Evolutionary conservation across 78 protist species (phyloP).

Genomic region (Cyanophora paradoxa): DNA sequence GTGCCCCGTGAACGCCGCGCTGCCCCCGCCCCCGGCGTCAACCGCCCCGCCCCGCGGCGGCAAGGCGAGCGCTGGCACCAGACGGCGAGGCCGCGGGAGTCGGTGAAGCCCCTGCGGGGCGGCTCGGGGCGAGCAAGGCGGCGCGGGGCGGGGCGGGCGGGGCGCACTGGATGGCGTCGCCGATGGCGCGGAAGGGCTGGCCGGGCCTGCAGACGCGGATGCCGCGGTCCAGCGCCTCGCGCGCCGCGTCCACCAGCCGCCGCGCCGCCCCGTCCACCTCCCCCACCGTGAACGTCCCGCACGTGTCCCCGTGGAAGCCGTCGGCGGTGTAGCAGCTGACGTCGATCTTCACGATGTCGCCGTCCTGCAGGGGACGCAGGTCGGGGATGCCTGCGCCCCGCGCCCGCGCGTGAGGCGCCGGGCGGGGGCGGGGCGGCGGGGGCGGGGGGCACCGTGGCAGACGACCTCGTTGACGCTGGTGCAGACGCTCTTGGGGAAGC

Average conservation of each 20-base stretch:
- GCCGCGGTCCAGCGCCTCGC: slow-evolving; percentile 4
- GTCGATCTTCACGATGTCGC: slow-evolving; percentile 88
- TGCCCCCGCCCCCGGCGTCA: no score
- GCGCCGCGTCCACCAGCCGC: slow-evolving; percentile 39
- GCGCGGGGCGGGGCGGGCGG: no score
- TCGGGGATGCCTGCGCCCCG: slow-evolving; percentile 86
- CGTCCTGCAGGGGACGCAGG: slow-evolving; percentile 66
- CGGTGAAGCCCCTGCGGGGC: no score
- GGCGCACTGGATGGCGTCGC: slow-evolving; percentile 73
- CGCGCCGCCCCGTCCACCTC: slow-evolving; percentile 28
- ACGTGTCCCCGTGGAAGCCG: slow-evolving; percentile 80
- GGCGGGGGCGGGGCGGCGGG: no score
- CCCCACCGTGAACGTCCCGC: slow-evolving; percentile 81
- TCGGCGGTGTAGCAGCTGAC: slow-evolving; percentile 45
- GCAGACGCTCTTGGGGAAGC: slow-evolving; percentile 86
- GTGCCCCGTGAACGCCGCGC: no score
- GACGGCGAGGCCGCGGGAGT: no score
- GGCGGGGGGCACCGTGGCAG: slow-evolving; percentile 55
- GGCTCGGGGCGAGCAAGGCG: no score
- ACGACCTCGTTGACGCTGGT: slow-evolving; percentile 85
- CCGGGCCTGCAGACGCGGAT: slow-evolving; percentile 52
- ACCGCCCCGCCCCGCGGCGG: no score
- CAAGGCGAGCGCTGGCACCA: no score
- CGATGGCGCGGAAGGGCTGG: slow-evolving; percentile 64
- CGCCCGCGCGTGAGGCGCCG: no score